These are phyloP conservation scores for Kodamaea sp. DNA, from an alignment of 1,139 yeast species.

Conservation along the genomic window DNA sequence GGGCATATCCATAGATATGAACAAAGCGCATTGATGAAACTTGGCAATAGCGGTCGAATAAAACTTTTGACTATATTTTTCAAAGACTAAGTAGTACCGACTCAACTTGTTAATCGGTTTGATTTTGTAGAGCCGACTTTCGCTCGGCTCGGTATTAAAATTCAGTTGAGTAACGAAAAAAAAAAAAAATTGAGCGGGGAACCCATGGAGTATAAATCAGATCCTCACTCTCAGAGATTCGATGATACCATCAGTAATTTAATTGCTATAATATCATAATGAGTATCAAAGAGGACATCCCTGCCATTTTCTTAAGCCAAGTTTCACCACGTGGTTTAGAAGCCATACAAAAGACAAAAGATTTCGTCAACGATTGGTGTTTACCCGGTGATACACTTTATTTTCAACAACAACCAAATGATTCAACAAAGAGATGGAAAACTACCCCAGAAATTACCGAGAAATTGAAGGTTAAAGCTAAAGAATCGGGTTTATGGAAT, in stretches of 20 bases:
- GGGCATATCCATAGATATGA: too few relatives aligned
- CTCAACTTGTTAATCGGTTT: too few relatives aligned
- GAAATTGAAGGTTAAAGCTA: conserved; percentile 53
- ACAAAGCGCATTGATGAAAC: too few relatives aligned
- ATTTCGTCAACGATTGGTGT: conserved; percentile 58
- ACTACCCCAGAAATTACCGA: conserved; percentile 50
- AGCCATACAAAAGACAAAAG: conserved; percentile 45
- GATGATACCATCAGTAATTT: background rate
- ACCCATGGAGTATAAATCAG: background rate
- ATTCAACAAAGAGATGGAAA: conserved; percentile 48
- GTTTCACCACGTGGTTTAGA: conserved; percentile 51
- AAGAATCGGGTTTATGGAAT: conserved; percentile 60
- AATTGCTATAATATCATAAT: conserved; percentile 10
- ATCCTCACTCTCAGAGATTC: background rate
- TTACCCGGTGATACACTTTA: conserved; percentile 54
- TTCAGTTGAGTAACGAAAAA: background rate
- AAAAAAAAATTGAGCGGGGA: background rate
- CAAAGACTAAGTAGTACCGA: too few relatives aligned
- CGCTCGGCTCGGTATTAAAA: too few relatives aligned
- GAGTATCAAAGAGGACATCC: conserved; percentile 42
- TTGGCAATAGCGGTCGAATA: too few relatives aligned
- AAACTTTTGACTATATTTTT: too few relatives aligned
- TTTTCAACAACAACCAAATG: conserved; percentile 35
- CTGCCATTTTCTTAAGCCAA: conserved; percentile 41
- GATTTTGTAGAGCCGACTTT: too few relatives aligned